These are phyloP conservation scores for Conticribra guillardii DNA, from an alignment of 108 stramenopile genomes.

Conservation along the genomic window DNA sequence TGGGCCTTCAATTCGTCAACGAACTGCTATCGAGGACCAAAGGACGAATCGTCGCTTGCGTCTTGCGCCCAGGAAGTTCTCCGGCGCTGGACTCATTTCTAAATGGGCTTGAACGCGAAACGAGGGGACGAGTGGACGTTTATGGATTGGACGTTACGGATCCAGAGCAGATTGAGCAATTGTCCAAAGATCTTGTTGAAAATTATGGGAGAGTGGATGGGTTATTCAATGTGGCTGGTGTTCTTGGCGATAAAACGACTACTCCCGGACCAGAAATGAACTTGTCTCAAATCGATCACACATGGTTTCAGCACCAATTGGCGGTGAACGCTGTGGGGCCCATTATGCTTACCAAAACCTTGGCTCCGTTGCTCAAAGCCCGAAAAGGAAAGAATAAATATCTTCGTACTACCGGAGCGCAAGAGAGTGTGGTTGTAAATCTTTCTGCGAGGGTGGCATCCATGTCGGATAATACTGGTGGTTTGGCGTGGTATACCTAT, in stretches of 20 bases:
- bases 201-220: conserved; percentile 44
- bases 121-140: conserved; percentile 28
- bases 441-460: conserved; percentile 70
- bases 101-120: conserved; percentile 11
- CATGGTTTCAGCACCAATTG: conserved; percentile 53
- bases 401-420: conserved; percentile 22
- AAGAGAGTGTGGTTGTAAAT: conserved; percentile 61
- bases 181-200: conserved; percentile 11
- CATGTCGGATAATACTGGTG: conserved; percentile 65
- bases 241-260: conserved; percentile 38
- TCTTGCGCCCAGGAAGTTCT: conserved; percentile 37
- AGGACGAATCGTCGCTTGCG: conserved; percentile 44
- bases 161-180: conserved; percentile 24
- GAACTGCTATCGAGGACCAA: conserved; percentile 33
- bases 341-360: conserved; percentile 45
- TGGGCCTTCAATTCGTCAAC: conserved; percentile 50
- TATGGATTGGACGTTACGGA: conserved; percentile 36
- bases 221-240: conserved; percentile 55
- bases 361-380: conserved; percentile 48
- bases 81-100: conserved; percentile 31
- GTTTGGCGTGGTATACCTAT: conserved; percentile 80
- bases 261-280: conserved; percentile 55
- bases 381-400: conserved; percentile 35
- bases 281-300: conserved; percentile 51
- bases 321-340: conserved; percentile 60